Percentiles rank a stretch among this genome's conserved stretches.
Conservation (phyloP, 2,329 filamentous ascomycete species). For the Neofusicoccum cordaticola region DNA sequence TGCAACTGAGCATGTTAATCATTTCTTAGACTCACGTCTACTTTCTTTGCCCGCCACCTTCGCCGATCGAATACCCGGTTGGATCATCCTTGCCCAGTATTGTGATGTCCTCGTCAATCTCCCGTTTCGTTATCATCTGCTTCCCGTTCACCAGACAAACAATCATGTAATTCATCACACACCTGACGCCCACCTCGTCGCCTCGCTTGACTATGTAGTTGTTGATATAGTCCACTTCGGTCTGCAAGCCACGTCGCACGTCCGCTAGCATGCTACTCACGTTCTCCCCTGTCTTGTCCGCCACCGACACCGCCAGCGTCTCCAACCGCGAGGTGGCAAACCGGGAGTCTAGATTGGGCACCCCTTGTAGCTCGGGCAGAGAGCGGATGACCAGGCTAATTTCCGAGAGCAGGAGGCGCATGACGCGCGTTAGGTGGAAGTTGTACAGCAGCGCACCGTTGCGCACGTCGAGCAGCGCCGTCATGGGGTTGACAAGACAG, state of each 20-base stretch:
- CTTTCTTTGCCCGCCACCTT: background rate
- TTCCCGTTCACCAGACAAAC: constrained; percentile 72
- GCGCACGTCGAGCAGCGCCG: constrained; percentile 71
- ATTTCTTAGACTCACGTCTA: background rate
- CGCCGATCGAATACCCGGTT: background rate
- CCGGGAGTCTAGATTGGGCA: constrained; percentile 58
- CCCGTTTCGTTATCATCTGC: constrained; percentile 45
- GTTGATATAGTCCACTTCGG: constrained; percentile 82
- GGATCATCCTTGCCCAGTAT: constrained; percentile 4
- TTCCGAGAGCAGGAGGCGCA: constrained; percentile 71
- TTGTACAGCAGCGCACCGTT: constrained; percentile 72
- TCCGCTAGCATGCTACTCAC: constrained; percentile 67
- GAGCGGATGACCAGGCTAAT: constrained; percentile 67
- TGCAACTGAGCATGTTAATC: too few relatives aligned
- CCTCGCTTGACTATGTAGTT: constrained; percentile 80
- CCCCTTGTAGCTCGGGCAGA: constrained; percentile 69
- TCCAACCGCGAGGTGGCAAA: constrained; percentile 62
- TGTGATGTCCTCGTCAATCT: constrained; percentile 41
- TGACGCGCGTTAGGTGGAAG: constrained; percentile 60
- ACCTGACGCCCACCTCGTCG: constrained; percentile 67
- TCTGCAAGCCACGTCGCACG: constrained; percentile 59
- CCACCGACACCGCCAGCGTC: constrained; percentile 55
- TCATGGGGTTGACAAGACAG: constrained; percentile 76
- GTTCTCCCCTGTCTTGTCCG: constrained; percentile 54
- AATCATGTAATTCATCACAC: constrained; percentile 70